Conservation (phyloP, 192 early-diverging fungal genomes). For the Radiomyces spectabilis region DNA sequence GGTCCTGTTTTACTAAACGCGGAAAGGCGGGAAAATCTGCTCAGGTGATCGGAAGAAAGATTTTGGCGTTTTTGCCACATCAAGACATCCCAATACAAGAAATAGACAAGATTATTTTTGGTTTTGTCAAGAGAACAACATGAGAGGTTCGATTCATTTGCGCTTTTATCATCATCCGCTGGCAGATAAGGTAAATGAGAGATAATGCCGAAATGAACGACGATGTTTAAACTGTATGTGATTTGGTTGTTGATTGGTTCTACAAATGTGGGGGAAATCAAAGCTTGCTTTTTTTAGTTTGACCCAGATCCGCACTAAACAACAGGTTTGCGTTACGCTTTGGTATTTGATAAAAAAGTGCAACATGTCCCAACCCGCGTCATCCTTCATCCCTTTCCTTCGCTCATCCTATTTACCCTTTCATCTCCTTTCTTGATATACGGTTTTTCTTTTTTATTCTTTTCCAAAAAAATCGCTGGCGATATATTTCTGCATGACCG, state of each 20-base stretch:
- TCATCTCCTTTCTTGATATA: neutral
- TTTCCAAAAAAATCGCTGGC: neutral
- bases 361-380: neutral
- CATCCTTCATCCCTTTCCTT: no score
- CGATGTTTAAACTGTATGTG: neutral
- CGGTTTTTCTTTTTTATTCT: neutral
- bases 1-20: neutral
- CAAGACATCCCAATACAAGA: neutral
- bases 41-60: neutral
- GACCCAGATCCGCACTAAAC: no score
- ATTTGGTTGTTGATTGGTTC: neutral
- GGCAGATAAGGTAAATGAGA: no score
- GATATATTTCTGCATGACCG: neutral
- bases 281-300: slow-evolving; percentile 2
- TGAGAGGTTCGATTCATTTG: no score
- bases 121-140: no score
- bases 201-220: neutral
- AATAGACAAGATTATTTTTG: neutral
- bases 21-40: neutral
- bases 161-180: no score
- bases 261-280: neutral
- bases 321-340: neutral
- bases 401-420: neutral
- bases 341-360: neutral
- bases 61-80: neutral